A percentile compares a stretch with the other conserved stretches of the same genome.
phyloP scores from a whole-genome alignment of 2,329 filamentous ascomycete species.

The Balansia obtecta region DNA sequence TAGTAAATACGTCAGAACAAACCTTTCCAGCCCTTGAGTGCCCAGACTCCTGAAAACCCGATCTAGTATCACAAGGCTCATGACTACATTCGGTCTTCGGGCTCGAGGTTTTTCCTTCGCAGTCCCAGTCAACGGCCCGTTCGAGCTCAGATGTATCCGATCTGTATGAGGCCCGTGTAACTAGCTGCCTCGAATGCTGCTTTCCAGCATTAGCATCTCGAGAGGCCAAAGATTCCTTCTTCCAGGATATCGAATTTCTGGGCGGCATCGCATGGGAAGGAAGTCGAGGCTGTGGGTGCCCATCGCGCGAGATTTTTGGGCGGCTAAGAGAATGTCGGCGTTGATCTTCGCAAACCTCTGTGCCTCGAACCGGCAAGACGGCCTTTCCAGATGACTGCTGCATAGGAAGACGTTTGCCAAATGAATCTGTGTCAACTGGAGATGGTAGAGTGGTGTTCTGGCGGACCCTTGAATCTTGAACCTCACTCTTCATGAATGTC shows the following conservation, averaged over 20 bases:
- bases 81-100: not conserved
- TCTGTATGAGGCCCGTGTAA: not conserved
- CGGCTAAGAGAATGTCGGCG: not conserved
- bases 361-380: not conserved
- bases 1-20: too few species aligned
- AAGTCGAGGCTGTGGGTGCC: not conserved
- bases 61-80: too few species aligned
- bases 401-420: not conserved
- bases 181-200: not conserved
- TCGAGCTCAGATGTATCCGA: not conserved
- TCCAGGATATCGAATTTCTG: not conserved
- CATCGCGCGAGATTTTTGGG: not conserved
- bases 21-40: too few species aligned
- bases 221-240: not conserved
- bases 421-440: not conserved
- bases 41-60: too few species aligned
- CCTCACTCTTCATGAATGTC: constrained; percentile 41
- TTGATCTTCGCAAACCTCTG: not conserved
- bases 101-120: not conserved
- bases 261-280: not conserved
- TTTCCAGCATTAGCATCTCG: not conserved
- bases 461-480: constrained; percentile 29
- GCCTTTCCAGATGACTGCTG: not conserved
- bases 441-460: constrained; percentile 12
- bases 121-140: not conserved